phyloP scores from a whole-genome alignment of 345 rosid species.

The Gossypioides kirkii region DNA sequence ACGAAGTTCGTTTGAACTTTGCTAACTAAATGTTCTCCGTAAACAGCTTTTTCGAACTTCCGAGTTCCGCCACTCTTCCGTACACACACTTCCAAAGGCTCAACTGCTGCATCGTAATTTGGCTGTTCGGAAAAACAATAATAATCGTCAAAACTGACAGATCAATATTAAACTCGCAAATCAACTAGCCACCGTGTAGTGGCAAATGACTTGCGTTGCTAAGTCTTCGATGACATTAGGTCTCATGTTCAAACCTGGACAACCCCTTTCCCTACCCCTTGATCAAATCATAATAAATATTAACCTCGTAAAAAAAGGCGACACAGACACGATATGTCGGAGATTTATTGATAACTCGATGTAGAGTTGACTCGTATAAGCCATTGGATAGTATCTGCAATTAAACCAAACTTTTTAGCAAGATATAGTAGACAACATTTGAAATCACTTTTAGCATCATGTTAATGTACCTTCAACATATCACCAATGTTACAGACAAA shows the following conservation, averaged over 20 bases:
- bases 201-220: too few relatives aligned
- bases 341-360: slow-evolving; percentile 59
- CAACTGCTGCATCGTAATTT: slow-evolving; percentile 59
- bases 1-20: slow-evolving; percentile 68
- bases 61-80: slow-evolving; percentile 29
- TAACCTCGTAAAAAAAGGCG: slow-evolving; percentile 54
- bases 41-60: slow-evolving; percentile 54
- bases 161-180: slow-evolving; percentile 30
- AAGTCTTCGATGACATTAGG: too few relatives aligned
- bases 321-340: slow-evolving; percentile 55
- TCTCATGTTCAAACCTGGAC: too few relatives aligned
- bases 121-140: slow-evolving; percentile 28
- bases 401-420: background rate
- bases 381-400: slow-evolving; percentile 60
- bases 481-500: slow-evolving; percentile 92
- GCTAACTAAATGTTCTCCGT: slow-evolving; percentile 80
- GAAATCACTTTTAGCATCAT: background rate
- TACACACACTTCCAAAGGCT: slow-evolving; percentile 67
- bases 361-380: slow-evolving; percentile 71
- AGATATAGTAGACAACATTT: background rate
- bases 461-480: slow-evolving; percentile 69
- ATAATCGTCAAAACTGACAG: background rate
- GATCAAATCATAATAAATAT: background rate
- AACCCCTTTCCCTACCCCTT: too few relatives aligned
- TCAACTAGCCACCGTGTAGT: too few relatives aligned